Evolutionary conservation across 345 rosid species (phyloP).

Genomic region (Hypericum androsaemum): DNA sequence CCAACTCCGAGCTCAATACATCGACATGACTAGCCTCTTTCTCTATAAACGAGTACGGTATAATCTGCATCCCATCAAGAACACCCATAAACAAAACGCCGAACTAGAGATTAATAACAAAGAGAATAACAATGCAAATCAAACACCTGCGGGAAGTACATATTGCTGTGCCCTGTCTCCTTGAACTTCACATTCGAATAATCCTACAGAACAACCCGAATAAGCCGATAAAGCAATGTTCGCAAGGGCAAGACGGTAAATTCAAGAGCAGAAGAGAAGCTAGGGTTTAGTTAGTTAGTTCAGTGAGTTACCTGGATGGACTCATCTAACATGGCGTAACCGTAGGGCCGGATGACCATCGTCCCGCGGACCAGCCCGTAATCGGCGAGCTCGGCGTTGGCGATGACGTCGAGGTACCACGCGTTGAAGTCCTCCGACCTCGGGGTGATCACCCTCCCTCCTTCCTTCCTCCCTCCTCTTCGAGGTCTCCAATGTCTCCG

Average conservation of each 20-base stretch:
- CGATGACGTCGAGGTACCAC: slow-evolving; percentile 84
- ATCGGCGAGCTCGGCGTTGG: slow-evolving; percentile 91
- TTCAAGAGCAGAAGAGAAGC: background rate
- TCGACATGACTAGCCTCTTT: slow-evolving; percentile 96
- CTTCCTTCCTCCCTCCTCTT: slow-evolving; percentile 22
- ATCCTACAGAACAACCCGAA: slow-evolving; percentile 37
- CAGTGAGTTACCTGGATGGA: slow-evolving; percentile 66
- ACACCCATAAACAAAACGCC: no score
- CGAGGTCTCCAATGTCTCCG: slow-evolving; percentile 43
- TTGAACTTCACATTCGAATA: slow-evolving; percentile 81
- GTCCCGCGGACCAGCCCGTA: slow-evolving; percentile 95
- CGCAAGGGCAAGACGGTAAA: background rate
- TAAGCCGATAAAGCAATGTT: background rate
- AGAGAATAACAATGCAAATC: no score
- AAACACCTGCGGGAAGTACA: slow-evolving; percentile 94
- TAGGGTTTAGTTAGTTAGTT: background rate
- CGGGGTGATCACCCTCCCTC: slow-evolving; percentile 47
- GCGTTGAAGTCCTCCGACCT: slow-evolving; percentile 87
- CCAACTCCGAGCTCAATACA: slow-evolving; percentile 89
- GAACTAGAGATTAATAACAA: no score
- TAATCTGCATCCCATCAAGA: slow-evolving; percentile 64
- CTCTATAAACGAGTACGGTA: slow-evolving; percentile 94
- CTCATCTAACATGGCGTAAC: slow-evolving; percentile 94
- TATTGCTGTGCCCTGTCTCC: slow-evolving; percentile 92
- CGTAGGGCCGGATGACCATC: slow-evolving; percentile 92